phyloP scores from a whole-genome alignment of 192 early-diverging fungal genomes.

The Geranomyces michiganensis region DNA sequence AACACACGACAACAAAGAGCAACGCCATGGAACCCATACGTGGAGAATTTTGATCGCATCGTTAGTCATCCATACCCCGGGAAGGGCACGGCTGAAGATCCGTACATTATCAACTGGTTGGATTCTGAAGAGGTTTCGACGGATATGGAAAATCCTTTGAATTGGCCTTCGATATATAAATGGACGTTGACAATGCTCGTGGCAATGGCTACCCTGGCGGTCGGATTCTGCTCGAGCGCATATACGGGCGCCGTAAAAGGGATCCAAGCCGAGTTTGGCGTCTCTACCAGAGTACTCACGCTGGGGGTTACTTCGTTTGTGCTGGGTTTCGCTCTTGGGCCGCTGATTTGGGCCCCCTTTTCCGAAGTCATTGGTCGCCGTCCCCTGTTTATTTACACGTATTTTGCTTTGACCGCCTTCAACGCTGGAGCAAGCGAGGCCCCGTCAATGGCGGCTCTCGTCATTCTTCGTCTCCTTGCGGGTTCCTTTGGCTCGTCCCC shows the following conservation, averaged over 20 bases:
- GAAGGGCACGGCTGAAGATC: constrained; percentile 4
- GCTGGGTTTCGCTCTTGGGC: constrained; percentile 8
- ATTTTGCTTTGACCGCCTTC: constrained; percentile 6
- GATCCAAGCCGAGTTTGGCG: neutral
- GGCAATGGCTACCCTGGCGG: constrained; percentile 6
- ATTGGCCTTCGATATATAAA: constrained; percentile 9
- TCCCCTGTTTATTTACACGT: constrained; percentile 10
- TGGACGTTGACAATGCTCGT: constrained; percentile 7
- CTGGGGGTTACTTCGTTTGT: neutral
- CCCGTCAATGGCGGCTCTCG: constrained; percentile 2
- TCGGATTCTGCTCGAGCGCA: constrained; percentile 9
- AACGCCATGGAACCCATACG: constrained; percentile 2
- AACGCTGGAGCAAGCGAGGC: constrained; percentile 9
- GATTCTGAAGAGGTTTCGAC: neutral
- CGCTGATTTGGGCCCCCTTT: constrained; percentile 8
- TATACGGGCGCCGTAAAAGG: constrained; percentile 8
- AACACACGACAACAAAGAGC: neutral
- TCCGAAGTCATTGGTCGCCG: constrained; percentile 14
- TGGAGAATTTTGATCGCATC: constrained; percentile 8
- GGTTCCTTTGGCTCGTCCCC: constrained; percentile 10
- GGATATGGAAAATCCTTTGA: constrained; percentile 3
- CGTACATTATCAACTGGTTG: constrained; percentile 3
- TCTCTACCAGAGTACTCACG: constrained; percentile 5
- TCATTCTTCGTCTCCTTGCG: constrained; percentile 3
- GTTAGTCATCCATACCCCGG: constrained; percentile 4